Percentiles rank a stretch among this genome's conserved stretches.
Evolutionary conservation across 345 rosid genomes (phyloP).

Genomic region (Lepidium africanum): DNA sequence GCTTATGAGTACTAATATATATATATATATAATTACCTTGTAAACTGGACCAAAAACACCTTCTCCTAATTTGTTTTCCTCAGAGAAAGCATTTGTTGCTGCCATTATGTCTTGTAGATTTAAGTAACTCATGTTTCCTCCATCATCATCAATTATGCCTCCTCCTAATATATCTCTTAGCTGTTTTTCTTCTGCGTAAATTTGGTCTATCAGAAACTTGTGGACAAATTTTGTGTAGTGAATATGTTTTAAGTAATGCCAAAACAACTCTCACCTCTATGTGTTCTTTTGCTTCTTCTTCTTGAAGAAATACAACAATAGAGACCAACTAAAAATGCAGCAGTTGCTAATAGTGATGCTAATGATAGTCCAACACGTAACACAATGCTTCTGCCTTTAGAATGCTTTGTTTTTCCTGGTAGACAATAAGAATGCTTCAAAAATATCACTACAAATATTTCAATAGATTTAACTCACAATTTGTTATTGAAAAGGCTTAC

Average conservation of each 20-base stretch:
- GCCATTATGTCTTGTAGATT: not conserved
- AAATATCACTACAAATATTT: too few relatives aligned
- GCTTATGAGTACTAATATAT: too few relatives aligned
- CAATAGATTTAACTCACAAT: too few relatives aligned
- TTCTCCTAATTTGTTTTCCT: not conserved
- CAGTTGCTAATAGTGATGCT: not conserved
- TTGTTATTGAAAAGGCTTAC: not conserved
- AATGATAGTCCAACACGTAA: not conserved
- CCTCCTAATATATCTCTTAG: not conserved
- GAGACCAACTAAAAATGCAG: not conserved
- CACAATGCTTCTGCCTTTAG: not conserved
- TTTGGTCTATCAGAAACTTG: not conserved
- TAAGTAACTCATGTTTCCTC: not conserved
- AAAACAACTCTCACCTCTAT: not conserved
- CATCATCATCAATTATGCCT: not conserved
- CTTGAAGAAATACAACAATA: not conserved
- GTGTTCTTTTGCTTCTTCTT: not conserved
- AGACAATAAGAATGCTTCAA: not conserved
- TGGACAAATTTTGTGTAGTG: not conserved
- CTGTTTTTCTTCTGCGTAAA: not conserved
- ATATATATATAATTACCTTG: not conserved
- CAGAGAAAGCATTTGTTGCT: not conserved
- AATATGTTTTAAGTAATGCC: not conserved
- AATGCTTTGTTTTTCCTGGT: not conserved
- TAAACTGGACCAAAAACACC: constrained; percentile 2